A percentile compares a stretch with the other conserved stretches of the same genome.
Evolutionary conservation across 2,329 filamentous ascomycete genomes (phyloP).

Genomic region (Blumeria graminis): DNA sequence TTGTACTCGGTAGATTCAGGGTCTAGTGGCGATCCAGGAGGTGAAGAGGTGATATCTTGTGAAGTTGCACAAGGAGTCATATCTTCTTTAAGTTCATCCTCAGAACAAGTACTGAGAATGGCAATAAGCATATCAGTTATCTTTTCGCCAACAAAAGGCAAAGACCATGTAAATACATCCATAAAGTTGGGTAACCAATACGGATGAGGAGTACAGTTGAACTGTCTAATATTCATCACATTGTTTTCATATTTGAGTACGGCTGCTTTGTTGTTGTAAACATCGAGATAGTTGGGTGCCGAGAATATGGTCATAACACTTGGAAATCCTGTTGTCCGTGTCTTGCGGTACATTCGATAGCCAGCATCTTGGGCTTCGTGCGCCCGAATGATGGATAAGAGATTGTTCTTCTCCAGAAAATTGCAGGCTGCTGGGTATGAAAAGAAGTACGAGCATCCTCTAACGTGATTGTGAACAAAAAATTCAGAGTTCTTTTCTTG

Average conservation of each 20-base stretch:
- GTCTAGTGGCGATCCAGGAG: constrained; percentile 33
- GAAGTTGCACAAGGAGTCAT: constrained; percentile 39
- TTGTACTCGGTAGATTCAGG: constrained; percentile 82
- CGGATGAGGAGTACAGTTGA: constrained; percentile 97
- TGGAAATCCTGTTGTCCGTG: constrained; percentile 87
- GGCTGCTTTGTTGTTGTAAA: constrained; percentile 99
- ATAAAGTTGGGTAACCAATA: constrained; percentile 99
- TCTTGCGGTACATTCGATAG: constrained; percentile 98
- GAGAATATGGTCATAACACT: constrained; percentile 99
- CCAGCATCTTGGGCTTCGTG: constrained; percentile 97
- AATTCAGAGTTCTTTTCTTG: constrained; percentile 97
- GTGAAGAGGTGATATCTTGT: constrained; percentile 49
- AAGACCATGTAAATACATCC: constrained; percentile 99
- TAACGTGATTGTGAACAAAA: constrained; percentile 94
- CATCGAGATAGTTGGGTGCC: constrained; percentile 92
- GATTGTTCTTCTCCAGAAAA: constrained; percentile 96
- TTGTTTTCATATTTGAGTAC: constrained; percentile 99
- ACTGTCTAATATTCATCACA: constrained; percentile 99
- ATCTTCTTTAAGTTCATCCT: constrained; percentile 87
- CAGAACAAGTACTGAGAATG: constrained; percentile 95
- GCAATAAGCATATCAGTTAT: constrained; percentile 98
- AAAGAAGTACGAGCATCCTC: constrained; percentile 98
- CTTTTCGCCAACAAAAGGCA: constrained; percentile 97
- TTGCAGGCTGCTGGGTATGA: constrained; percentile 92
- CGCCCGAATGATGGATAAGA: constrained; percentile 87